phyloP scores from a whole-genome alignment of 805 yeast species.

The Kluyveromyces siamensis region DNA sequence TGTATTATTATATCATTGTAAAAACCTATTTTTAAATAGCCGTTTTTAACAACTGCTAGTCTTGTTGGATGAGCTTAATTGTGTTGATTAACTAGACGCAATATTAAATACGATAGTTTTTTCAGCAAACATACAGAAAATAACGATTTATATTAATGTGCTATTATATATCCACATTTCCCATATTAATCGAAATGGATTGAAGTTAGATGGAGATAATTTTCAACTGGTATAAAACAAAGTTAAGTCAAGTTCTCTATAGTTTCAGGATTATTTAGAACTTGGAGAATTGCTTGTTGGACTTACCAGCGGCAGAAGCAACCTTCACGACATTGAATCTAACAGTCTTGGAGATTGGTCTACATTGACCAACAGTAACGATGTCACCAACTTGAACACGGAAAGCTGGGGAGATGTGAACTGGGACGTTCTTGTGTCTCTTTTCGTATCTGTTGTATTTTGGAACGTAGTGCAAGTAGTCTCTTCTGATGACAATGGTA shows the following conservation, averaged over 20 bases:
- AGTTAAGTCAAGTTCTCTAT: not conserved
- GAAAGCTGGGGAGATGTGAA: slow-evolving; percentile 99
- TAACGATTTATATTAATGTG: slow-evolving; percentile 3
- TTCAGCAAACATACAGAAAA: not conserved
- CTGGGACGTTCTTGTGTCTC: slow-evolving; percentile 99
- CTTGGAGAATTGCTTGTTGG: slow-evolving; percentile 92
- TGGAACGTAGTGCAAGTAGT: slow-evolving; percentile 99
- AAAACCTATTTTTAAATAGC: not conserved
- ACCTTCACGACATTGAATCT: slow-evolving; percentile 99
- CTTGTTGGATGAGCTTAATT: not conserved
- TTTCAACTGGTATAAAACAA: not conserved
- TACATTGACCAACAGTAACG: slow-evolving; percentile 99
- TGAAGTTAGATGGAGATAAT: not conserved
- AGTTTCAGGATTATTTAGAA: slow-evolving; percentile 46
- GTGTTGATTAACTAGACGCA: too few relatives aligned
- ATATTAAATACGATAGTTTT: not conserved
- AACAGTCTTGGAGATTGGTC: slow-evolving; percentile 99
- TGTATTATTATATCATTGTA: not conserved
- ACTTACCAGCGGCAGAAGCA: slow-evolving; percentile 76
- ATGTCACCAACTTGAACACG: slow-evolving; percentile 98
- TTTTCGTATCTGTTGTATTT: slow-evolving; percentile 99
- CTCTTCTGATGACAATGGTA: slow-evolving; percentile 99
- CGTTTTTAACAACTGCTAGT: not conserved
- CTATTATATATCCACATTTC: not conserved
- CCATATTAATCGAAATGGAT: not conserved